Evolutionary conservation across 768 basidiomycete species (phyloP).

Genomic region (Leccinum barrowsii): DNA sequence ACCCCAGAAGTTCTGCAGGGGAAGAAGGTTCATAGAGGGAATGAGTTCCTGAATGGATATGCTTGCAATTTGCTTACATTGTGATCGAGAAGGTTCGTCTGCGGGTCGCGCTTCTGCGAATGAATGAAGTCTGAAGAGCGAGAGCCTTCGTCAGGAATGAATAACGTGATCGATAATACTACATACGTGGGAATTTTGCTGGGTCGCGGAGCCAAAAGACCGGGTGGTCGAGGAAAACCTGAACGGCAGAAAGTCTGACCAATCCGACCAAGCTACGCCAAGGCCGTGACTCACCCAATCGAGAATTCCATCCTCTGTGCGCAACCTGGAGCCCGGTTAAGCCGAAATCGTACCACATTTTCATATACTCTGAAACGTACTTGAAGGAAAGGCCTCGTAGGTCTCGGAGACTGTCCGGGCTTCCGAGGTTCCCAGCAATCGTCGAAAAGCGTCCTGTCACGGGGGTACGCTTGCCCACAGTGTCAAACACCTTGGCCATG

Average conservation of each 20-base stretch:
- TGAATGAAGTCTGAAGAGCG: conserved; percentile 29
- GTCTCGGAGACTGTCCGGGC: conserved; percentile 47
- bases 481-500: conserved; percentile 14
- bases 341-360: background rate
- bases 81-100: conserved; percentile 44
- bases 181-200: conserved; percentile 45
- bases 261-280: background rate
- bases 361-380: conserved; percentile 29
- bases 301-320: conserved; percentile 37
- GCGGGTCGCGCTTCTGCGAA: conserved; percentile 46
- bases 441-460: conserved; percentile 47
- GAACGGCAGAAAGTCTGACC: conserved; percentile 1
- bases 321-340: conserved; percentile 22
- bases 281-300: conserved; percentile 32
- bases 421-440: conserved; percentile 50
- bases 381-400: conserved; percentile 52
- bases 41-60: background rate
- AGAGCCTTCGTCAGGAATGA: background rate
- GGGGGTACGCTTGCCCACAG: conserved; percentile 16
- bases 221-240: conserved; percentile 40
- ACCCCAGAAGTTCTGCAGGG: conserved; percentile 21
- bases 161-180: background rate
- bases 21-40: background rate
- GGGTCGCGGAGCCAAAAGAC: conserved; percentile 48
- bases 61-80: conserved; percentile 19